Evolutionary conservation across 768 basidiomycete genomes (phyloP), one percentile per base, ranked within the genome.

Genomic region (Bullera alba): DNA sequence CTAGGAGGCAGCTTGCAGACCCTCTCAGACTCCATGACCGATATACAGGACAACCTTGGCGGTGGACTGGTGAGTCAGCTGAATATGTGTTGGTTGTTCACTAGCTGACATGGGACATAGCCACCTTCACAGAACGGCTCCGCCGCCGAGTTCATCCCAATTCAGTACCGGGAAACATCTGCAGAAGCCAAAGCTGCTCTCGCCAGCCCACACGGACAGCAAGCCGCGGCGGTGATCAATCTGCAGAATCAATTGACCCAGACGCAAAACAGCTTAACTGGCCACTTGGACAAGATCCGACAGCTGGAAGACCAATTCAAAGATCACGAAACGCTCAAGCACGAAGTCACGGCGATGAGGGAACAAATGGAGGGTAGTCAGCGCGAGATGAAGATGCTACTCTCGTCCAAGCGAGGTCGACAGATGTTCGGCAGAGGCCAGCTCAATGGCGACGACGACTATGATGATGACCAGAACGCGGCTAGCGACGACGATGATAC

Each of bases 31-130:
- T 79, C 86, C 3, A 87, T 99, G 81, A 80, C 77, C 35, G 90
- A 95, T n/a, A 87, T 96, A 37, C 84, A 88, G 53, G 89, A 95
- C 60, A 90, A 87, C 0, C 76, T 99, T 4, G 85, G 86, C 28
- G 93, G 93, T 2, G 79, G 81, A 29, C 60, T 86, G 65, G 89
- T 91, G 50, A 54, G 84, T 78, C 37, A 46, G 25, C 17, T 37
- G 14, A 12, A 28, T n/a, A 19, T 16, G 22, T 23, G 12, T 19
- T 7, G 25, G 1, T 23, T 21, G 4, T 22, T 21, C 12, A 39
- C 21, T 34, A 29, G 16, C 28, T 25, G 35, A 27, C 30, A 37
- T 50, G 36, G 16, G 43, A 45, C 15, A 5, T 41, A 72, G 70
- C 58, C 68, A 6, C 70, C 70, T n/a, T 51, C 56, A 12, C 66